Percentiles rank a stretch among this genome's conserved stretches.
phyloP scores from a whole-genome alignment of 2,329 filamentous ascomycete species.

The Neofusicoccum ribis region DNA sequence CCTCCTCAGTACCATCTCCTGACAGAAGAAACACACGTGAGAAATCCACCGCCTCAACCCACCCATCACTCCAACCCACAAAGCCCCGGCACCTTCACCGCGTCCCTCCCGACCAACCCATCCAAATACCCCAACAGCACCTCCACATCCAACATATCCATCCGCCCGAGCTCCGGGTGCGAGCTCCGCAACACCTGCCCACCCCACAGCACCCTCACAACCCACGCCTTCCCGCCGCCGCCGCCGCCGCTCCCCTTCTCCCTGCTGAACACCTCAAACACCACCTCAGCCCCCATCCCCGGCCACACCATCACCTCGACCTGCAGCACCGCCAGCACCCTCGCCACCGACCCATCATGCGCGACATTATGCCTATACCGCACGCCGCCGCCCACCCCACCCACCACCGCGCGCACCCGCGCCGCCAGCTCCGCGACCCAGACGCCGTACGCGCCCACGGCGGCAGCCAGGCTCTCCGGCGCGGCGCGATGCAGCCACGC shows the following conservation, averaged over 20 bases:
- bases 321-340: conserved; percentile 69
- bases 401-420: conserved; percentile 59
- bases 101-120: conserved; percentile 61
- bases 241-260: conserved; percentile 21
- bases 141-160: conserved; percentile 71
- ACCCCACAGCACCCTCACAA: conserved; percentile 65
- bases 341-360: conserved; percentile 72
- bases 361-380: conserved; percentile 75
- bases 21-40: too few species aligned
- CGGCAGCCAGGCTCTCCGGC: conserved; percentile 61
- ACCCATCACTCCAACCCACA: conserved; percentile 4
- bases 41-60: too few species aligned
- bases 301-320: conserved; percentile 79
- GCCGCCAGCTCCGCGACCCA: conserved; percentile 71
- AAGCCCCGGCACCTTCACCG: conserved; percentile 38
- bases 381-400: conserved; percentile 39
- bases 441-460: conserved; percentile 65
- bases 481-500: conserved; percentile 66
- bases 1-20: neutral
- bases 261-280: conserved; percentile 67
- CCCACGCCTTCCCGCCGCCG: neutral
- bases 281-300: conserved; percentile 76
- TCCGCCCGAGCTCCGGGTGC: conserved; percentile 64
- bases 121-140: conserved; percentile 70
- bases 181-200: conserved; percentile 68